A percentile compares a stretch with the other conserved stretches of the same genome.
phyloP scores from a whole-genome alignment of 495 filamentous ascomycete species.

The Penicillium paradoxum region DNA sequence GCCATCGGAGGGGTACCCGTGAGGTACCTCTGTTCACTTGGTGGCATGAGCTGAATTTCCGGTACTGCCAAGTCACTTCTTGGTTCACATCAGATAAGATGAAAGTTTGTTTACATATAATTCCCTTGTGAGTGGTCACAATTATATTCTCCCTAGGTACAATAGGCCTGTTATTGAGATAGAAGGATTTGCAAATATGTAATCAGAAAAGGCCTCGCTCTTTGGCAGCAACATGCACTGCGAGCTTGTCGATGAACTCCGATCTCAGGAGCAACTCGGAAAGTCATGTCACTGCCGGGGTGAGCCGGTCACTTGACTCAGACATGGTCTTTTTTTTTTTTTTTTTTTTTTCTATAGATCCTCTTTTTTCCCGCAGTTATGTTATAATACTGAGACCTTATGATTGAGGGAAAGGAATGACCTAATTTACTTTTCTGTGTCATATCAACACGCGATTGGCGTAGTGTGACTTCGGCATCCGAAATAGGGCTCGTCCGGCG shows the following conservation, averaged over 20 bases:
- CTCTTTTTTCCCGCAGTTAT: too few relatives aligned
- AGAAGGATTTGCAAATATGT: not conserved
- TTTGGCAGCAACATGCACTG: constrained; percentile 2
- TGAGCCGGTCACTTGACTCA: constrained; percentile 4
- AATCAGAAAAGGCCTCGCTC: not conserved
- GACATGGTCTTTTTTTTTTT: not conserved
- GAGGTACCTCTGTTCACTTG: not conserved
- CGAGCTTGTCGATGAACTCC: not conserved
- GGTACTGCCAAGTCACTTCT: constrained; percentile 7
- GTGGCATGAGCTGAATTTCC: not conserved
- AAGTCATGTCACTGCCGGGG: not conserved
- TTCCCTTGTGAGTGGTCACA: too few relatives aligned
- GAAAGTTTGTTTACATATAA: not conserved
- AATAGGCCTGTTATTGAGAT: too few relatives aligned
- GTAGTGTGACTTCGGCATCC: constrained; percentile 3
- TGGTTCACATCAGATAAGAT: constrained; percentile 26
- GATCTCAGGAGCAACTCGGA: not conserved
- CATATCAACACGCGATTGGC: not conserved
- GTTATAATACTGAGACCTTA: too few relatives aligned
- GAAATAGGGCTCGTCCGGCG: not conserved
- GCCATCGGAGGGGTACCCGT: constrained; percentile 1
- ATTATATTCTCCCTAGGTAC: too few relatives aligned
- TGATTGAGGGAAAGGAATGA: not conserved
- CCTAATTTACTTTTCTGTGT: not conserved
- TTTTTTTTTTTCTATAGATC: not conserved